Evolutionary conservation across 2,329 filamentous ascomycete species (phyloP), one percentile per base, ranked within the genome.

Genomic region (Fusarium temperatum): DNA sequence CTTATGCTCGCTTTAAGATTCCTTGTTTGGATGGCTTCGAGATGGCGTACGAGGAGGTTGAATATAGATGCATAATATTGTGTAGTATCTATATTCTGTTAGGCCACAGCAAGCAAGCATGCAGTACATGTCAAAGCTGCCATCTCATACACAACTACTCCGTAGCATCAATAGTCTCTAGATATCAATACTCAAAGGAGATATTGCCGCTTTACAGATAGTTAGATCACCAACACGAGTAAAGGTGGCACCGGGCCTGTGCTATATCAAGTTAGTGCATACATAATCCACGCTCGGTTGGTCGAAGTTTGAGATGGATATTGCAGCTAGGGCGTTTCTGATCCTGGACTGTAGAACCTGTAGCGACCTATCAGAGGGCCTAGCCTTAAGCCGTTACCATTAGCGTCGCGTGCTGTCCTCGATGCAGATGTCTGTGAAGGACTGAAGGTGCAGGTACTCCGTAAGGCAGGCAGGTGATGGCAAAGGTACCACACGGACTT

Each of bases 331-430:
- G 39, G 36, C 36, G 45, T 42, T 74, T 59, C 62, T 39, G 45
- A 70, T 62, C 67, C 70, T 58, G 41, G 66, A 18, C 30, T 60
- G 30, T n/a, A 55, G 36, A 36, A 22, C 50, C 24, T 14, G 24
- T 30, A 71, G 39, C 38, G 22, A 12, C 71, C 71, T 72, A 74
- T 74, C 55, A 63, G 36, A 45, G 17, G 26, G 36, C 22, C 30
- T 36, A 24, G 26, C 26, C n/a, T 44, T 30, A 39, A 57, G 54
- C 70, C 71, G 66, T 63, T 68, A 45, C n/a, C 56, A 53, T 59
- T 74, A 73, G 63, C 71, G 70, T 67, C 59, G 66, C 56, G 58
- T 48, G 55, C 50, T 69, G 39, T 39, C 39, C 64, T 67, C 44
- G 63, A 66, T 50, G 42, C 36, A 45, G 57, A 60, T 66, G 30